Conservation (phyloP, 148 eudicot species). For the Dysphania ambrosioides region DNA sequence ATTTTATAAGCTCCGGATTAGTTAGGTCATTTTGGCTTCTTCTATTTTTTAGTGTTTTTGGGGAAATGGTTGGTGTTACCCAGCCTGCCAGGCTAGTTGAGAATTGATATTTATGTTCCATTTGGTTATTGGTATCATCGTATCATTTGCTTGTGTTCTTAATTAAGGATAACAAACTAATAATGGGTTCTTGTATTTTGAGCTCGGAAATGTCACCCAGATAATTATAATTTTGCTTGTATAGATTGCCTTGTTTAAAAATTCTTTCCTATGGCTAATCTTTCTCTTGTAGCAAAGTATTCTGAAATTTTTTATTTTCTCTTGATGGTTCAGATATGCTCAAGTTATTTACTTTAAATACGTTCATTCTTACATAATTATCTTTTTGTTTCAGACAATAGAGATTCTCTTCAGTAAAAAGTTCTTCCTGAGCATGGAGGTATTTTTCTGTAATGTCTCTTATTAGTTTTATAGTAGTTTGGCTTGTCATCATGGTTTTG, state of each 20-base stretch:
- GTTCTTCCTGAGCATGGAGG: slow-evolving; percentile 84
- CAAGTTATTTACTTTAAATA: slow-evolving; percentile 4
- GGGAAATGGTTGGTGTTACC: not conserved
- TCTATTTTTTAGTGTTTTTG: too few species aligned
- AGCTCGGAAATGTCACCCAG: not conserved
- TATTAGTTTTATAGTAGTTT: not conserved
- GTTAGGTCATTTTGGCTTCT: not conserved
- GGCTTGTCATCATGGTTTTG: slow-evolving; percentile 10
- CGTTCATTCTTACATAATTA: slow-evolving; percentile 14
- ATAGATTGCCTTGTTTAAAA: not conserved
- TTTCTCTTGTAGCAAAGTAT: not conserved
- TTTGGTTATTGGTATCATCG: not conserved
- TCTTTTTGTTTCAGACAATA: slow-evolving; percentile 66
- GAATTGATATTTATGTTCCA: not conserved
- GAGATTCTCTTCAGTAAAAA: slow-evolving; percentile 86
- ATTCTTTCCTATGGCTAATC: not conserved
- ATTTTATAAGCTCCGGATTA: not conserved
- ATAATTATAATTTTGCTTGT: not conserved
- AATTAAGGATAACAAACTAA: not conserved
- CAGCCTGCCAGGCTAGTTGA: not conserved
- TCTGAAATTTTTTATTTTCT: not conserved
- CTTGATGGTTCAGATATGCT: slow-evolving; percentile 1
- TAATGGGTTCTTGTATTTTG: not conserved
- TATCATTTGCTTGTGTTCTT: not conserved
- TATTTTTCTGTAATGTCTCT: slow-evolving; percentile 29